Evolutionary conservation across 257 asterid genomes (phyloP).

Genomic region (Nicotiana otophora): DNA sequence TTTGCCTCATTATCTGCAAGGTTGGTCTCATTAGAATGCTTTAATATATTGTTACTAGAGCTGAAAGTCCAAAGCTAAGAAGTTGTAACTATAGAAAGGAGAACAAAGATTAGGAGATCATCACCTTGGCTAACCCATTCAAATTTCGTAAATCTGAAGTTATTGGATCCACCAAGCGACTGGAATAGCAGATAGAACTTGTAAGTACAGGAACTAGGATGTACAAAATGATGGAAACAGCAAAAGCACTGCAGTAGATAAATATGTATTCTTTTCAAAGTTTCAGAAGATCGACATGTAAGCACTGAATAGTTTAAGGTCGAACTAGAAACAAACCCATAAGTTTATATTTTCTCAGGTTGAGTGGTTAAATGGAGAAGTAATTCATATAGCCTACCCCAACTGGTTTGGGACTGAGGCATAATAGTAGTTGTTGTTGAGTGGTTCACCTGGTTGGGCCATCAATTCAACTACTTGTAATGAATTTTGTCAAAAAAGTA

Average conservation of each 20-base stretch:
- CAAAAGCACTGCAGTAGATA: neutral
- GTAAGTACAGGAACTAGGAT: neutral
- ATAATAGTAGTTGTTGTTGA: neutral
- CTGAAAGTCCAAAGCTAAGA: neutral
- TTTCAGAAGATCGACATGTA: neutral
- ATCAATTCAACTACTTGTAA: too few species aligned
- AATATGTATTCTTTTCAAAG: neutral
- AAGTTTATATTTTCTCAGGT: neutral
- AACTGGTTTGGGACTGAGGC: too few species aligned
- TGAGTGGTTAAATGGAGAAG: neutral
- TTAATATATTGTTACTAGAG: neutral
- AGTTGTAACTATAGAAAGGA: neutral
- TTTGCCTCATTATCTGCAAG: slow-evolving; percentile 91
- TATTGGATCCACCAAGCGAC: slow-evolving; percentile 87
- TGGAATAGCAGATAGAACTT: slow-evolving; percentile 26
- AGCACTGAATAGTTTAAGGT: neutral
- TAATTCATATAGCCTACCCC: too few species aligned
- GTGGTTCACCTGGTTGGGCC: neutral
- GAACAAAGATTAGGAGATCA: slow-evolving; percentile 1
- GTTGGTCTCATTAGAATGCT: neutral
- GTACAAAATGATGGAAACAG: slow-evolving; percentile 2
- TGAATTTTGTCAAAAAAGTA: too few species aligned
- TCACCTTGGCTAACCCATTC: slow-evolving; percentile 90
- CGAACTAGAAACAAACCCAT: neutral
- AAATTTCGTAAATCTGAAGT: slow-evolving; percentile 89